These are phyloP conservation scores for Arthrobotrys conoides DNA, from an alignment of 2,329 filamentous ascomycete genomes.

Conservation along the genomic window DNA sequence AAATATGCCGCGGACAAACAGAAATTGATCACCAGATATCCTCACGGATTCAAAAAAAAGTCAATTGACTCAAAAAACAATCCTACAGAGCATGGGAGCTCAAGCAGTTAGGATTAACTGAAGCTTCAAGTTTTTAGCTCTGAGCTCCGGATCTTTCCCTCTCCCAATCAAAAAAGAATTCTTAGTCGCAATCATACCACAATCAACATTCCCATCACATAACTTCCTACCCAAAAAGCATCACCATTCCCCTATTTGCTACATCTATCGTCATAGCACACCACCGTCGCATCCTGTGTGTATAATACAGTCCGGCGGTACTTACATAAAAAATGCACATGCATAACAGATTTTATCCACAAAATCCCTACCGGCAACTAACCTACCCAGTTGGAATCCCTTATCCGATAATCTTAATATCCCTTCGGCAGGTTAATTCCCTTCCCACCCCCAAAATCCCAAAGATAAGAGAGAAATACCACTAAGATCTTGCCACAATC, in stretches of 20 bases:
- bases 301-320: no score
- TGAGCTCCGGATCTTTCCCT: no score
- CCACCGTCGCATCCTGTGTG: constrained; percentile 18
- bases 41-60: no score
- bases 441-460: neutral
- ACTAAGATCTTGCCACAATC: constrained; percentile 25
- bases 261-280: constrained; percentile 49
- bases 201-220: constrained; percentile 34
- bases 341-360: constrained; percentile 22
- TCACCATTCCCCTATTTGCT: constrained; percentile 35
- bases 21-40: constrained; percentile 22
- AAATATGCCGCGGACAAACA: constrained; percentile 41
- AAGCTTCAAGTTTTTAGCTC: constrained; percentile 12
- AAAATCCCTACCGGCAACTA: no score
- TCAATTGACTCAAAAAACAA: constrained; percentile 2
- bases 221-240: constrained; percentile 13
- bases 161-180: neutral
- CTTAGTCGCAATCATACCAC: constrained; percentile 31
- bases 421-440: constrained; percentile 20
- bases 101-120: neutral
- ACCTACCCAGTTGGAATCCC: constrained; percentile 7
- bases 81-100: constrained; percentile 1
- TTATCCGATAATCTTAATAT: constrained; percentile 30
- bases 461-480: constrained; percentile 20
- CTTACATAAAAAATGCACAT: constrained; percentile 1